These are phyloP conservation scores for Artemisia tridentata DNA, from an alignment of 129 eudicot genomes.

Conservation along the genomic window DNA sequence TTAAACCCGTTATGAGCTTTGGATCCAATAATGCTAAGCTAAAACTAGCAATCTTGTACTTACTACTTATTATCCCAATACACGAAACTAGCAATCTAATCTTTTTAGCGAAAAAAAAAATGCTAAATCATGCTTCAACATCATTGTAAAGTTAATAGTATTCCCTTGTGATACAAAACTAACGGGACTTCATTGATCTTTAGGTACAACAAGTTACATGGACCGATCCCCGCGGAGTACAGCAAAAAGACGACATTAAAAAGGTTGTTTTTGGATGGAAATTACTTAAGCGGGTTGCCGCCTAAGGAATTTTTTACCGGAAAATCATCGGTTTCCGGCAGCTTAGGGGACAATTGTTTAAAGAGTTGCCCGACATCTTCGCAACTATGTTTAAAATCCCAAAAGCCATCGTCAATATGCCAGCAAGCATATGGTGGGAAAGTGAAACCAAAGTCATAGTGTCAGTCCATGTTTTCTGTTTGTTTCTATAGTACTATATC, in stretches of 20 bases:
- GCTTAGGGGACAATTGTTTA: slow-evolving; percentile 87
- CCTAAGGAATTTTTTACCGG: slow-evolving; percentile 70
- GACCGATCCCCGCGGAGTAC: slow-evolving; percentile 73
- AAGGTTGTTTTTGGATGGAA: slow-evolving; percentile 75
- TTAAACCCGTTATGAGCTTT: no score
- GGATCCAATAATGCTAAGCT: no score
- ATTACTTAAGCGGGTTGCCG: slow-evolving; percentile 78
- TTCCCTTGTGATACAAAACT: no score
- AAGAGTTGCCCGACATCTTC: slow-evolving; percentile 60
- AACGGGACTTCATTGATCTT: no score
- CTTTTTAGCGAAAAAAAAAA: no score
- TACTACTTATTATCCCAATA: no score
- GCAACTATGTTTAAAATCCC: slow-evolving; percentile 65
- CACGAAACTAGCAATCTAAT: no score
- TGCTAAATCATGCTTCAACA: no score
- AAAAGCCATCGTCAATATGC: slow-evolving; percentile 74
- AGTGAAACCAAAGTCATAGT: slow-evolving; percentile 54
- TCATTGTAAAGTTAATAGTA: no score
- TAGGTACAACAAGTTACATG: slow-evolving; percentile 58
- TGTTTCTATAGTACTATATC: neutral
- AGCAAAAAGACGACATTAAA: slow-evolving; percentile 40
- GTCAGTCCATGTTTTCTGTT: slow-evolving; percentile 40
- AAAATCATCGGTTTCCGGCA: slow-evolving; percentile 51
- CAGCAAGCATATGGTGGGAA: slow-evolving; percentile 72
- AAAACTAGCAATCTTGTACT: no score